These are phyloP conservation scores for Trypanosoma cruzi DNA, from an alignment of 208 protist species.

Conservation along the genomic window DNA sequence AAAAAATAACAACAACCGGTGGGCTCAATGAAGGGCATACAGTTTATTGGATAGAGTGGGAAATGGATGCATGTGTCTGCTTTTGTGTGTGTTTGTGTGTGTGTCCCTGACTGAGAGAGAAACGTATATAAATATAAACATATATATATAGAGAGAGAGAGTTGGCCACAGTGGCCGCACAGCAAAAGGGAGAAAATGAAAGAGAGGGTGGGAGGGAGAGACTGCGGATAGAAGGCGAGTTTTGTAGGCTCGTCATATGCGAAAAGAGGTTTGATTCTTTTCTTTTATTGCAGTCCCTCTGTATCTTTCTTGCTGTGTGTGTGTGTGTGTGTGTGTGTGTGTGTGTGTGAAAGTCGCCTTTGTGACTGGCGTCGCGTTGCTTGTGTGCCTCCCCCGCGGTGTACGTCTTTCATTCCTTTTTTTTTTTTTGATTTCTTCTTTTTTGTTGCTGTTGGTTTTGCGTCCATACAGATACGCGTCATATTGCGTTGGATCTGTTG, in stretches of 20 bases:
- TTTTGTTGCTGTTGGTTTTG: background rate
- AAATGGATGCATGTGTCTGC: background rate
- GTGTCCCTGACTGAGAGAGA: background rate
- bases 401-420: background rate
- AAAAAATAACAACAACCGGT: background rate
- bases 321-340: too few relatives aligned
- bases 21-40: background rate
- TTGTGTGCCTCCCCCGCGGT: background rate
- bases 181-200: background rate
- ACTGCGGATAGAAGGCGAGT: background rate
- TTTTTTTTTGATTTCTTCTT: background rate
- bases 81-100: conserved; percentile 5
- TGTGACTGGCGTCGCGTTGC: background rate
- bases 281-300: background rate
- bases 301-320: too few relatives aligned
- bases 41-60: background rate
- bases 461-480: background rate
- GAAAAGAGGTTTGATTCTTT: background rate
- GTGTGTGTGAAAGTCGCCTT: background rate
- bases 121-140: too few relatives aligned
- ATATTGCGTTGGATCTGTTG: background rate
- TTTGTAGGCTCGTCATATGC: background rate
- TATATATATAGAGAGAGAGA: background rate
- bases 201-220: background rate
- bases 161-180: too few relatives aligned